phyloP scores from a whole-genome alignment of 441 rosid species.

The Adansonia madagascariensis region DNA sequence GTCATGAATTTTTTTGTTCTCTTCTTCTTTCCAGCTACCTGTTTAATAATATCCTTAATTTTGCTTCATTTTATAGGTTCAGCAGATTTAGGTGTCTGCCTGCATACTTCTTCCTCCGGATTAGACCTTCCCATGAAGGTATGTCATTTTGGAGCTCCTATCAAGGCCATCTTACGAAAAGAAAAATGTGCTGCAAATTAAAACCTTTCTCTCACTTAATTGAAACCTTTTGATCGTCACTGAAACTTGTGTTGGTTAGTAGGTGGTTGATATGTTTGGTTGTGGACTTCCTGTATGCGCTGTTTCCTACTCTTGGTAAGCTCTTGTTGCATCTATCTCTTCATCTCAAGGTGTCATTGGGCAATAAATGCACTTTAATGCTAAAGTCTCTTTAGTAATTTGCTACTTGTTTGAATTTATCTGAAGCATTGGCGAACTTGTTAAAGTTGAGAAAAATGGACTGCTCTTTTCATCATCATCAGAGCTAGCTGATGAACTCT shows the following conservation, averaged over 20 bases:
- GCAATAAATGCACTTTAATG: neutral
- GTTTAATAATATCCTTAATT: slow-evolving; percentile 13
- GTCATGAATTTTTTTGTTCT: neutral
- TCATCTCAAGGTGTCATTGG: slow-evolving; percentile 3
- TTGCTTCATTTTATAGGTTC: slow-evolving; percentile 56
- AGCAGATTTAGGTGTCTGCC: slow-evolving; percentile 94
- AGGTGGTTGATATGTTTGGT: slow-evolving; percentile 99
- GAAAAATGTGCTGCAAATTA: neutral
- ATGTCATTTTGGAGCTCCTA: neutral
- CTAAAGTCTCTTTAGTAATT: slow-evolving; percentile 20
- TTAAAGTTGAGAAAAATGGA: slow-evolving; percentile 78
- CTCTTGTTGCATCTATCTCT: neutral
- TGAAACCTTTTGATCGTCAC: neutral
- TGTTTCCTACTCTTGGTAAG: slow-evolving; percentile 90
- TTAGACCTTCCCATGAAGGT: slow-evolving; percentile 99
- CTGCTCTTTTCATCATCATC: slow-evolving; percentile 93
- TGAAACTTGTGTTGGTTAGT: slow-evolving; percentile 23
- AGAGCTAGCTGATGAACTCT: slow-evolving; percentile 87
- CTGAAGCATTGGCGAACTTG: slow-evolving; percentile 85
- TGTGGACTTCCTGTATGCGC: slow-evolving; percentile 99
- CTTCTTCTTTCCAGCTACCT: neutral
- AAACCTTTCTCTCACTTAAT: neutral
- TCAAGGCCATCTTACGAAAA: neutral
- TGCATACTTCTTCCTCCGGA: slow-evolving; percentile 98
- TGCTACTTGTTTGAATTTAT: slow-evolving; percentile 20